Evolutionary conservation across 176 grass and related monocot species (phyloP).

Genomic region (Poa annua): DNA sequence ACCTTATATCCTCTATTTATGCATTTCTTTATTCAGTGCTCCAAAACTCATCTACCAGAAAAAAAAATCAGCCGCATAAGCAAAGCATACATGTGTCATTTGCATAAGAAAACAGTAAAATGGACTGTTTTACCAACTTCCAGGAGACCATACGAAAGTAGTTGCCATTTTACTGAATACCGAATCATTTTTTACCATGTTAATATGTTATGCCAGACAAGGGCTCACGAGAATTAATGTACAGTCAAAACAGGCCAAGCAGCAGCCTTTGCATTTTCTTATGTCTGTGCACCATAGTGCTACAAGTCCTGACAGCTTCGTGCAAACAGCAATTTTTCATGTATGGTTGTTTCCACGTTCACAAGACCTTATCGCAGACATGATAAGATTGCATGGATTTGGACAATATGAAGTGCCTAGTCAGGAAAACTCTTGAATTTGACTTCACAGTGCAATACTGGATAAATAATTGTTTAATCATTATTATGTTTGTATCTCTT

Average conservation of each 20-base stretch:
- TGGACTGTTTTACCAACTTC: not conserved
- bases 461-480: not conserved
- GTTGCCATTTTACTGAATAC: not conserved
- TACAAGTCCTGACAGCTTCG: not conserved
- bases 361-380: not conserved
- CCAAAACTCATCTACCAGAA: not conserved
- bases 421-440: not conserved
- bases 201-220: not conserved
- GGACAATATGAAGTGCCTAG: not conserved
- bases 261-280: not conserved
- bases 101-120: not conserved
- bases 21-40: not conserved
- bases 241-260: not conserved
- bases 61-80: not conserved
- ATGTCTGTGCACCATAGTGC: constrained; percentile 7
- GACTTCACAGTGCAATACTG: not conserved
- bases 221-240: not conserved
- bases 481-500: not conserved
- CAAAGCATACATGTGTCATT: not conserved
- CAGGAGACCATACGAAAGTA: not conserved
- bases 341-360: not conserved
- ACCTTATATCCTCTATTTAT: not conserved
- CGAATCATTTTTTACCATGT: not conserved
- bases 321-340: not conserved
- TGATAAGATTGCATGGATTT: not conserved